Base-by-base conservation (phyloP, 805 yeast species). In the Maudiozyma bulderi region DNA sequence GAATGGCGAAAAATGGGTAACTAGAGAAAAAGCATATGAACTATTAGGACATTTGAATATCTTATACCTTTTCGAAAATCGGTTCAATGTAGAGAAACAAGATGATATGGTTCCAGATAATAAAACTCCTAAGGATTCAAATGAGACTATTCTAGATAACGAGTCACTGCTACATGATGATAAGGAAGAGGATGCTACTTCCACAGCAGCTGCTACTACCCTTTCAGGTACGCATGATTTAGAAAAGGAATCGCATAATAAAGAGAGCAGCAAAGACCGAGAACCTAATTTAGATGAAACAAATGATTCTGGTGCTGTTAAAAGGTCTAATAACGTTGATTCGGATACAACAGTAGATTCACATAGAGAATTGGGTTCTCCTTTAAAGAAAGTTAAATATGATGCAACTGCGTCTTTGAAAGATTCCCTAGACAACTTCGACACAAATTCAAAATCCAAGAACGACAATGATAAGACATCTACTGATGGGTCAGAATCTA, bases 1-100 rank as follows among this genome's bases (percentile, higher is more conserved):
- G 8, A 54, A 51, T 15, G 65, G 62, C 10, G 53, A 55, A 13
- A 57, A 58, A 52, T 62, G 67, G 68, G 62, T 63, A 32, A 57
- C 63, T 8, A 48, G 54, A 5, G 62, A 56, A 6, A 62, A 63
- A 47, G 60, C 64, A 4, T 45, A 45, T 20, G 54, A 59, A 33
- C 32, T 61, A 29, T 42, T 61, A 42, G 51, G 54, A n/a, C 40
- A 52, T 45, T 46, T 60, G 15, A 48, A 54, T n/a, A 8, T 62
- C 9, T 50, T 47, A 9, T 52, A 54, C 26, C 30, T 53, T 37
- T 61, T 59, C 32, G 49, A 52, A 31, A 55, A 51, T 8, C 51
- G 48, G 29, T 55, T 60, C 35, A 32, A 33, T 5, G 39, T 13
- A 33, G 32, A 30, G 14, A 39, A 11, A 6, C 8, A 30, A 3